A percentile compares a stretch with the other conserved stretches of the same genome.
Conservation (phyloP, 1,284 basidiomycete genomes). For the Lignosus rhinocerotis region DNA sequence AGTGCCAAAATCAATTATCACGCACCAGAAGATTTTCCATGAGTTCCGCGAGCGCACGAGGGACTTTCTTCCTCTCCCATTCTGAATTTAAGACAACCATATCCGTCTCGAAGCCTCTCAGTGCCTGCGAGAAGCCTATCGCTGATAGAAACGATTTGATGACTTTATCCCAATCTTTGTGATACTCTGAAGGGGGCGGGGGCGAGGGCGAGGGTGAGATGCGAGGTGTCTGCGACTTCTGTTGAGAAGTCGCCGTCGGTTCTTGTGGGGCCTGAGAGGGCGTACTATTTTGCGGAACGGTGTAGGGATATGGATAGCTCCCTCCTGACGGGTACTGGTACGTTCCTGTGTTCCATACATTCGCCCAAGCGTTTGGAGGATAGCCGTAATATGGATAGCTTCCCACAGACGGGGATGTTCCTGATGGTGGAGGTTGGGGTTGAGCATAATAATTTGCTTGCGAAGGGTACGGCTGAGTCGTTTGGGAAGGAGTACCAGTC, state of each 20-base stretch:
- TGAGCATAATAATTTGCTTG: constrained; percentile 13
- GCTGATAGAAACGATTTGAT: constrained; percentile 54
- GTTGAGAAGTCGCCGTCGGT: neutral
- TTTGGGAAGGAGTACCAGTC: neutral
- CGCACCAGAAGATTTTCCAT: constrained; percentile 54
- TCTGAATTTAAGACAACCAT: constrained; percentile 67
- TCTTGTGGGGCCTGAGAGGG: neutral
- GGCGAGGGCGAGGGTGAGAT: constrained; percentile 31
- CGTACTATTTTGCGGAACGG: neutral
- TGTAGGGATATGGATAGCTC: constrained; percentile 18
- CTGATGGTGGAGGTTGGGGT: neutral
- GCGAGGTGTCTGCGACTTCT: constrained; percentile 17
- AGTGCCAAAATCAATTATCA: constrained; percentile 6
- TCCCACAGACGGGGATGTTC: constrained; percentile 2
- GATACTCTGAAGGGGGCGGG: constrained; percentile 43
- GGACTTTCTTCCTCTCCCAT: constrained; percentile 59
- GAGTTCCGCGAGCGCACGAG: constrained; percentile 54
- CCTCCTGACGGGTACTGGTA: constrained; percentile 20
- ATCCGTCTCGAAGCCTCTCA: constrained; percentile 67
- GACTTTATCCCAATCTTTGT: constrained; percentile 62
- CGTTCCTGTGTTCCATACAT: constrained; percentile 25
- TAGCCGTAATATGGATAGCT: constrained; percentile 31
- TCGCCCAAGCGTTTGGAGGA: constrained; percentile 27
- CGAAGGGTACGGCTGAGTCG: constrained; percentile 3
- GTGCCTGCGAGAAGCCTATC: constrained; percentile 60